Evolutionary conservation across 2,329 filamentous ascomycete genomes (phyloP), one percentile per base, ranked within the genome.

Genomic region (Ramularia endophylla): DNA sequence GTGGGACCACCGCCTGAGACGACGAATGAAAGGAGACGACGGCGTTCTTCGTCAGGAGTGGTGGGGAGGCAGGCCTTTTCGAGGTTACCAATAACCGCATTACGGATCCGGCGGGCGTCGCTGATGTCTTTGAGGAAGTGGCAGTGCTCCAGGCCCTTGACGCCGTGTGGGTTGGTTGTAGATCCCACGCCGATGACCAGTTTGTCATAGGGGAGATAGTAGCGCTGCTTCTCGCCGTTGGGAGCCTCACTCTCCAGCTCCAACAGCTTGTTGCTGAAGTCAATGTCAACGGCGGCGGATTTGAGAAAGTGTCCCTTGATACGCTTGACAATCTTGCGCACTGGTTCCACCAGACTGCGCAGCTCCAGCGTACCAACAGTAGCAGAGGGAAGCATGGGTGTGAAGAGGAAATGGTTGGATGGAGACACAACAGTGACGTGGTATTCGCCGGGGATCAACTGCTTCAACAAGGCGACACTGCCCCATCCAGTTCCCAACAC

Each of bases 141-240:
- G 65, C 89, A 95, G 61, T 98, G 77, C 54, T 97, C 87, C 9
- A 98, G 75, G 8, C 92, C 92, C 61, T 92, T 89, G 43, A 98
- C 94, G 33, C 94, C 94, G 58, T 98, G 92, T 1, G 89, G 83
- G 61, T 98, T 98, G 11, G 89, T 94, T 13, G 84, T 81, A 15
- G 89, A 95, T 25, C 90, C 90, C 44, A 97, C 89, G 18, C 83
- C 89, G 55, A 98, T 74, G 19, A 98, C 84, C 34, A 98, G 74
- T 69, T 98, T 98, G 63, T 98, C 94, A 61, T 98, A 98, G 0
- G 92, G 92, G 1, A 98, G 75, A 61, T 98, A 98, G 68, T 97
- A 98, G 29, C 80, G 74, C 41, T 80, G 73, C 55, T 84, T 80
- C n/a, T 85, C 71, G 4, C 92, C 92, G 44, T 73, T 65, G 3